Base-by-base conservation (phyloP, 148 eudicot genomes). In the Chenopodium berlandieri region DNA sequence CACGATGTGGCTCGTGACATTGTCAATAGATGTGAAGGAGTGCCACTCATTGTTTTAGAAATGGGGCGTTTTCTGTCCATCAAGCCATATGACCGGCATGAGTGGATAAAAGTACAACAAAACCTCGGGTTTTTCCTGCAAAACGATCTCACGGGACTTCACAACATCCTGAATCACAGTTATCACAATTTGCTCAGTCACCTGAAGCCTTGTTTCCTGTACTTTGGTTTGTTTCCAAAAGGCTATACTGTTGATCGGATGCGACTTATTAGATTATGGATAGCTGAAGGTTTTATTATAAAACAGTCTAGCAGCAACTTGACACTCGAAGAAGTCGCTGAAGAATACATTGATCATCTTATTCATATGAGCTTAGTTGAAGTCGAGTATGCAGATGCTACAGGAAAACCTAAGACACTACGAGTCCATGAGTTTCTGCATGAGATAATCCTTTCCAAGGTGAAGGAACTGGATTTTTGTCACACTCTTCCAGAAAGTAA, bases 21-120 rank as follows among this genome's bases (percentile, higher is more conserved):
- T 14, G 68, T 88, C 19, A 62, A 70, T 70, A 84, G 74, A 78
- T 88, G 90, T 82, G 88, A 84, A 56, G 89, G 89, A 47, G 19
- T 86, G 23, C 91, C 91, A 2, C 77, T 40, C 13, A 87, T 82
- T 56, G 80, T 88, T 46, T 40, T 67, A 12, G 85, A 78, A 40
- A 67, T 87, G 10, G 88, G 82, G 3, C 40, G 62, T 25, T 65
- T 82, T 23, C 65, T 89, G 14, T 84, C 89, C 12, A 76, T 82
- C 5, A 85, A 82, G 79, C 62, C 27, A 14, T 32, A 54, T 9
- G 23, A 50, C 71, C 71, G 62, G 9, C 3, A 1, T 1, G 84
- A 76, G 62, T 88, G 92, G 92, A 11, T 80, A 23, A 83, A 74
- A 34, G 71, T 86, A 23, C 76, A 79, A 50, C 75, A 81, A 30